Evolutionary conservation across 116 monocot species (phyloP).

Genomic region (Trichopus zeylanicus): DNA sequence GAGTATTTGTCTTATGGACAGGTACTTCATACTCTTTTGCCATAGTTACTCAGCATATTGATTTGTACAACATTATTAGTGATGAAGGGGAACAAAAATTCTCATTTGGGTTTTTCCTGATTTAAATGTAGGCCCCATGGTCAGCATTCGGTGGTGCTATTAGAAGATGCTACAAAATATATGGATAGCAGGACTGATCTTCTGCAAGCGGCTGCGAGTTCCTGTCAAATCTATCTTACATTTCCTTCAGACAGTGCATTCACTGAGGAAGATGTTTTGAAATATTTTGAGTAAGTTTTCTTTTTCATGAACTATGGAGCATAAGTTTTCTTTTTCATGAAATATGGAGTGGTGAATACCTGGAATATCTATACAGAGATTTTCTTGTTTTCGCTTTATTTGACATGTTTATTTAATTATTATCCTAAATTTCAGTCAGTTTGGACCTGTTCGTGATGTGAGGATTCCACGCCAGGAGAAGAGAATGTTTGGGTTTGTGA

Average conservation of each 20-base stretch:
- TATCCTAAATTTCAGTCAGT: slow-evolving; percentile 55
- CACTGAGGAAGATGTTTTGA: slow-evolving; percentile 62
- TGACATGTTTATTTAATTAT: background rate
- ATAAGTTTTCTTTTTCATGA: no score
- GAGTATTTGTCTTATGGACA: slow-evolving; percentile 57
- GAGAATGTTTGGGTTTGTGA: slow-evolving; percentile 89
- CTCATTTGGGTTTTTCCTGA: background rate
- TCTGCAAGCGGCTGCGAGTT: slow-evolving; percentile 16
- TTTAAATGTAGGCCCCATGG: slow-evolving; percentile 59
- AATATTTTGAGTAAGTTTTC: slow-evolving; percentile 67
- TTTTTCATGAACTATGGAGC: no score
- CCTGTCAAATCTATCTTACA: slow-evolving; percentile 85
- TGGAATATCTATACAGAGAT: background rate
- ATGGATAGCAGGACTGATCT: slow-evolving; percentile 27
- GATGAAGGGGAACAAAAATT: background rate
- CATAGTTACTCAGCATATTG: background rate
- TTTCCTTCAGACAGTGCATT: slow-evolving; percentile 77
- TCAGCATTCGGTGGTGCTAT: slow-evolving; percentile 61
- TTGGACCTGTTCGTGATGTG: slow-evolving; percentile 71
- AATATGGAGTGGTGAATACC: background rate
- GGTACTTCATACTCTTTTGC: slow-evolving; percentile 23
- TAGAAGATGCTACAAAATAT: slow-evolving; percentile 50
- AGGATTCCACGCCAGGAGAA: slow-evolving; percentile 70
- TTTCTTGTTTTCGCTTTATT: background rate
- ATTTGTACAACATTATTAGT: background rate